Conservation (phyloP, 257 asterid species). For the Penstemon newberryi region DNA sequence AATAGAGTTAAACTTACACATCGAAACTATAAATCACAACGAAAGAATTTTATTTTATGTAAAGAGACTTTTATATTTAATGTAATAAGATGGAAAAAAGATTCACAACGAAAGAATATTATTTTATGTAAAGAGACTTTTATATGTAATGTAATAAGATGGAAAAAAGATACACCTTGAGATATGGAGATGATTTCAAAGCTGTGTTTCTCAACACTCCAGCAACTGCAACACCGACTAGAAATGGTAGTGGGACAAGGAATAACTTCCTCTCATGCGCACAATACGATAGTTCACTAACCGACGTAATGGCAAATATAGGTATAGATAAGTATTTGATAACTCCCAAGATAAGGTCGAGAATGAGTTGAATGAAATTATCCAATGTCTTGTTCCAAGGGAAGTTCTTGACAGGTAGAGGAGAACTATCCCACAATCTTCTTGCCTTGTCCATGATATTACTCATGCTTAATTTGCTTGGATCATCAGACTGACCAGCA, state of each 20-base stretch:
- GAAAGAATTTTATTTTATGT: not conserved
- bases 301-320: conserved; percentile 51
- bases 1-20: not conserved
- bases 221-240: conserved; percentile 70
- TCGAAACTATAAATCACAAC: not conserved
- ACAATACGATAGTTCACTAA: conserved; percentile 92
- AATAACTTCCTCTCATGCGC: conserved; percentile 86
- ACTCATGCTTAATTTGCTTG: conserved; percentile 40
- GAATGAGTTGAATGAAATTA: conserved; percentile 71
- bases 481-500: conserved; percentile 59
- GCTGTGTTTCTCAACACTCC: conserved; percentile 70
- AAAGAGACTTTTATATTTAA: conserved; percentile 1
- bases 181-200: conserved; percentile 65
- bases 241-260: conserved; percentile 66
- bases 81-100: not conserved
- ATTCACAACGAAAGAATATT: not conserved
- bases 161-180: conserved; percentile 51
- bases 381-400: conserved; percentile 77
- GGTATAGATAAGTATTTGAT: conserved; percentile 64
- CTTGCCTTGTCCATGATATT: conserved; percentile 49
- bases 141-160: not conserved
- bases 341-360: conserved; percentile 61
- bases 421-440: conserved; percentile 69
- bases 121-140: not conserved
- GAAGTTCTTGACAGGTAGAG: conserved; percentile 72